These are phyloP conservation scores for Insectozyma bohioensis DNA, from an alignment of 1,139 yeast genomes.

Conservation along the genomic window DNA sequence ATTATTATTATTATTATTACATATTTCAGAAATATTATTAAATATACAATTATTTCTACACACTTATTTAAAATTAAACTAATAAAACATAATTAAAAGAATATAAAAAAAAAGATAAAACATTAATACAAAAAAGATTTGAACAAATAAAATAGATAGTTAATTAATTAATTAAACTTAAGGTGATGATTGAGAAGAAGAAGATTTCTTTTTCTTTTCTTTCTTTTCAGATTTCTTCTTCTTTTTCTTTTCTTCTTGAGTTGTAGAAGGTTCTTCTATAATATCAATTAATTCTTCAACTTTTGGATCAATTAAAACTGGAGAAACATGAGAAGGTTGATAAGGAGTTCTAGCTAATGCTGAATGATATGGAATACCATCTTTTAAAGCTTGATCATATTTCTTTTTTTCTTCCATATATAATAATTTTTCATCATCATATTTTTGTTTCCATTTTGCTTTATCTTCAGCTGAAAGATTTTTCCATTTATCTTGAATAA, in stretches of 20 bases:
- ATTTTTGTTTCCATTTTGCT: slow-evolving; percentile 72
- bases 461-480: slow-evolving; percentile 65
- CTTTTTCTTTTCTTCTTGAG: slow-evolving; percentile 9
- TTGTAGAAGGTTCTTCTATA: slow-evolving; percentile 1
- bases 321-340: slow-evolving; percentile 21
- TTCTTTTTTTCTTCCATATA: slow-evolving; percentile 66
- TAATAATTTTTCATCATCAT: slow-evolving; percentile 59
- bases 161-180: no score
- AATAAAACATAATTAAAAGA: no score
- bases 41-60: no score
- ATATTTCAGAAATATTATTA: no score
- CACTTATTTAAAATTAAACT: no score
- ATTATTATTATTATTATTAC: no score
- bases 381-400: slow-evolving; percentile 42
- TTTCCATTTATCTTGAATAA: slow-evolving; percentile 79
- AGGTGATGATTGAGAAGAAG: slow-evolving; percentile 1
- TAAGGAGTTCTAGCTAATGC: slow-evolving; percentile 3
- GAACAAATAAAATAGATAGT: no score
- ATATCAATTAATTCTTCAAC: slow-evolving; percentile 8
- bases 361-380: slow-evolving; percentile 11
- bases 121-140: no score
- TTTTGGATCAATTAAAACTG: no score
- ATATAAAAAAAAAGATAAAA: no score
- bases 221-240: slow-evolving; percentile 3
- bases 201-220: slow-evolving; percentile 7